These are phyloP conservation scores for Pelargonium citronellum DNA, from an alignment of 441 rosid species.

Conservation along the genomic window DNA sequence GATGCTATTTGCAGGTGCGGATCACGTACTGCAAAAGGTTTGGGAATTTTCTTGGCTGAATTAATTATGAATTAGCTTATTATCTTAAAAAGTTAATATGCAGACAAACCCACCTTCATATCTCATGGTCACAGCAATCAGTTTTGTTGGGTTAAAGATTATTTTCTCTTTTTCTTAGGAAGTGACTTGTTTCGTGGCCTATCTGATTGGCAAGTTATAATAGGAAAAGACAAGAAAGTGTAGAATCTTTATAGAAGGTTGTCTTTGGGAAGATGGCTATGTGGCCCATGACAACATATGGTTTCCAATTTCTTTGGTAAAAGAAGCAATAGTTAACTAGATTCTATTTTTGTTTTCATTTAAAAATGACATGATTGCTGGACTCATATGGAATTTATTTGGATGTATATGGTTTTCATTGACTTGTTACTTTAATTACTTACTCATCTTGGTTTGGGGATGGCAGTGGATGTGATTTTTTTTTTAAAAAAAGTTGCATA, in stretches of 20 bases:
- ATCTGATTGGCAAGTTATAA: not conserved
- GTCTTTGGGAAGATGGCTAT: no score
- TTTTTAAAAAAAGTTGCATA: not conserved
- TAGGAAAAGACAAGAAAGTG: not conserved
- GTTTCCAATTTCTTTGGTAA: not conserved
- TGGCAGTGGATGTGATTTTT: not conserved
- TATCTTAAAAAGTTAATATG: not conserved
- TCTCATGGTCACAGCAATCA: not conserved
- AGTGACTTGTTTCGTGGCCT: not conserved
- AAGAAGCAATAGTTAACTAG: not conserved
- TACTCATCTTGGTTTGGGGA: not conserved
- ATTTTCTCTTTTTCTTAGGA: not conserved
- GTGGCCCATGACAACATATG: no score
- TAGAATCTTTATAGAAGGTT: no score
- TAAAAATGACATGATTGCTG: not conserved
- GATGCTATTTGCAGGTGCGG: constrained; percentile 63
- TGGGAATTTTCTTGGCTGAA: constrained; percentile 23
- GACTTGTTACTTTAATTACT: not conserved
- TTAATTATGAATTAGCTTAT: constrained; percentile 1
- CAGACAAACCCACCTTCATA: not conserved
- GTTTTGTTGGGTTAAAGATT: not conserved
- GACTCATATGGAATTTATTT: not conserved
- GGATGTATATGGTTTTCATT: not conserved
- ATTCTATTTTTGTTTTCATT: not conserved
- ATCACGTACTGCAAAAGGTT: constrained; percentile 80